Percentiles rank a stretch among this genome's conserved stretches.
phyloP scores from a whole-genome alignment of 31 red algal species.

The Asparagopsis taxiformis region DNA sequence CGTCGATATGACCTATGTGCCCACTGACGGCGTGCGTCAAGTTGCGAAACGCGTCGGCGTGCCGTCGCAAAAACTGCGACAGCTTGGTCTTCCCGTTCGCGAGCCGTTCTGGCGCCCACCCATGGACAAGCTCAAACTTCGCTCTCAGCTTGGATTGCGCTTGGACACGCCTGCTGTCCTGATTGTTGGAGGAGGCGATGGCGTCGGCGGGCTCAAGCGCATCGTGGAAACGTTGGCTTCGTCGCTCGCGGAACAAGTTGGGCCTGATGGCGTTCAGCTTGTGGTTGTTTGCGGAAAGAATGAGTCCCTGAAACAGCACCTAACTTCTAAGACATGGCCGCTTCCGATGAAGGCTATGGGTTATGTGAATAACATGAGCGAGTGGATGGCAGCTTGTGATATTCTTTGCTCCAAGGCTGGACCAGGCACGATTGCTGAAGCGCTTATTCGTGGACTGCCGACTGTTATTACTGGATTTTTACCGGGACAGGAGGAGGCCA shows the following conservation, averaged over 20 bases:
- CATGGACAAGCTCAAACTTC: constrained; percentile 20
- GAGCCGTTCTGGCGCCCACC: constrained; percentile 68
- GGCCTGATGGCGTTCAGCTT: constrained; percentile 50
- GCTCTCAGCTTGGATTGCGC: constrained; percentile 42
- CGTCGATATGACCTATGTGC: constrained; percentile 81
- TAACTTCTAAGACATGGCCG: constrained; percentile 38
- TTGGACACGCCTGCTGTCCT: constrained; percentile 59
- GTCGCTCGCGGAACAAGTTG: constrained; percentile 27
- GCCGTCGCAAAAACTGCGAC: constrained; percentile 15
- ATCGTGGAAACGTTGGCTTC: constrained; percentile 58
- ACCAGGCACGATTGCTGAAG: constrained; percentile 97
- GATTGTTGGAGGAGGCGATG: constrained; percentile 93
- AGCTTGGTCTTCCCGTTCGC: constrained; percentile 86
- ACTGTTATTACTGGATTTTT: constrained; percentile 92
- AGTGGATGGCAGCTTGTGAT: constrained; percentile 94
- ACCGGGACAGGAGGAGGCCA: constrained; percentile 93
- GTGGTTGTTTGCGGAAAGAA: constrained; percentile 98
- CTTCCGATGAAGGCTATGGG: constrained; percentile 62
- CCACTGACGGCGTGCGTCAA: constrained; percentile 38
- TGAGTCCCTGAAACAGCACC: constrained; percentile 26
- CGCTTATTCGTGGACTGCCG: constrained; percentile 87
- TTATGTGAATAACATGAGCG: constrained; percentile 96
- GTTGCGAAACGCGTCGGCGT: constrained; percentile 63
- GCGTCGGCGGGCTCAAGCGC: constrained; percentile 79
- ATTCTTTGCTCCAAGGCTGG: constrained; percentile 95